These are phyloP conservation scores for Colletotrichum gigasporum DNA, from an alignment of 2,329 filamentous ascomycete species.

Conservation along the genomic window DNA sequence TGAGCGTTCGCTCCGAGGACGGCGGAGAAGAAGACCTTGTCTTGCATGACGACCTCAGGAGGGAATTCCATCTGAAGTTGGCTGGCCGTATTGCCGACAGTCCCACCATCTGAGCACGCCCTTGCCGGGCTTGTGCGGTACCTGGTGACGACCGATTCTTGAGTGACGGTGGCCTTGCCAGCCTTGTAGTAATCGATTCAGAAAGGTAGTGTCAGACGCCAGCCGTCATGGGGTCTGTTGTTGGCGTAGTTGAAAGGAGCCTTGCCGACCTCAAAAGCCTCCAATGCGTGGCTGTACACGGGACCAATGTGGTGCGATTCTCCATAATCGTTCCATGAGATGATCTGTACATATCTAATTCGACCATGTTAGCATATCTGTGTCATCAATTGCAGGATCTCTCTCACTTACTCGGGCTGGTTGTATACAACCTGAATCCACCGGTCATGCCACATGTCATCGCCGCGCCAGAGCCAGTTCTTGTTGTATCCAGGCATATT, in stretches of 20 bases:
- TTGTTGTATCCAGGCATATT: slow-evolving; percentile 61
- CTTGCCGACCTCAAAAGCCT: not conserved
- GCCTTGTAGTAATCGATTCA: slow-evolving; percentile 60
- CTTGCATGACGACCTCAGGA: slow-evolving; percentile 31
- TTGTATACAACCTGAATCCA: slow-evolving; percentile 61
- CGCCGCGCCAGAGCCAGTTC: slow-evolving; percentile 67
- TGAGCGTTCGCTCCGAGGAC: slow-evolving; percentile 15
- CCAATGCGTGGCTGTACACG: slow-evolving; percentile 44
- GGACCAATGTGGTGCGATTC: slow-evolving; percentile 64
- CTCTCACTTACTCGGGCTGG: slow-evolving; percentile 48
- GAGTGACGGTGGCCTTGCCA: slow-evolving; percentile 38
- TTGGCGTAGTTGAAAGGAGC: slow-evolving; percentile 58
- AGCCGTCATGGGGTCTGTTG: slow-evolving; percentile 58
- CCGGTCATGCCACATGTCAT: slow-evolving; percentile 65
- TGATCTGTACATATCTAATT: slow-evolving; percentile 56
- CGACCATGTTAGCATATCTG: slow-evolving; percentile 62
- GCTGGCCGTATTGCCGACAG: slow-evolving; percentile 38
- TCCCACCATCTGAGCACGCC: slow-evolving; percentile 39
- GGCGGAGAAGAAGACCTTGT: slow-evolving; percentile 34
- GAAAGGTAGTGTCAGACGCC: slow-evolving; percentile 57
- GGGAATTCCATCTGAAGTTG: slow-evolving; percentile 36
- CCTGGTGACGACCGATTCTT: slow-evolving; percentile 41
- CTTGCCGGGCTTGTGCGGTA: slow-evolving; percentile 40
- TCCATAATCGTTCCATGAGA: slow-evolving; percentile 60
- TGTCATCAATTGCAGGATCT: slow-evolving; percentile 54